Evolutionary conservation across 1,284 basidiomycete species (phyloP).

Genomic region (Stygiomarasmius scandens): DNA sequence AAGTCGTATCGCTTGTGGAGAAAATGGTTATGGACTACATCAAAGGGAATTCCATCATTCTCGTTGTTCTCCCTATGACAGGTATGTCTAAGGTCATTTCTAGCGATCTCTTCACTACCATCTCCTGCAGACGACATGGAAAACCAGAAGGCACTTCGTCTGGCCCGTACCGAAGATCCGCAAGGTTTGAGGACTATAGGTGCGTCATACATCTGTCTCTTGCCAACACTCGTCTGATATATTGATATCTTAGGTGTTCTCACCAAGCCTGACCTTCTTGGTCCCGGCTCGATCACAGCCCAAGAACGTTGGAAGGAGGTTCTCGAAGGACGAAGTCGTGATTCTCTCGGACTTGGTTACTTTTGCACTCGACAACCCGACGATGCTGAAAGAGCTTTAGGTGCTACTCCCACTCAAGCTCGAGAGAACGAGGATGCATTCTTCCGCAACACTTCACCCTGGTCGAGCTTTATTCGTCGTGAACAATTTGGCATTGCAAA

Average conservation of each 20-base stretch:
- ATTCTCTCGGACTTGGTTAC: constrained; percentile 45
- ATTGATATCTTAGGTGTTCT: constrained; percentile 37
- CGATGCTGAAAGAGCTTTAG: constrained; percentile 43
- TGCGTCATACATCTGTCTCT: constrained; percentile 16
- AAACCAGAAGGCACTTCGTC: constrained; percentile 45
- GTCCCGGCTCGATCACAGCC: constrained; percentile 37
- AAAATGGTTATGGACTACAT: constrained; percentile 51
- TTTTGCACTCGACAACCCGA: constrained; percentile 53
- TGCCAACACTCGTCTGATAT: background rate
- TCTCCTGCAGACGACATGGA: constrained; percentile 47
- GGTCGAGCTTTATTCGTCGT: constrained; percentile 18
- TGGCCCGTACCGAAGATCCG: constrained; percentile 44
- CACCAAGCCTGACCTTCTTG: constrained; percentile 51
- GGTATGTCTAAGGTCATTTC: constrained; percentile 34
- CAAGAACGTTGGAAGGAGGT: constrained; percentile 40
- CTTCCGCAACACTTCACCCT: constrained; percentile 41
- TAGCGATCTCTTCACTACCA: background rate
- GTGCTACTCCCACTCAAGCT: constrained; percentile 36
- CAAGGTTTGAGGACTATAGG: constrained; percentile 49
- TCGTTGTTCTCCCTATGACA: constrained; percentile 63
- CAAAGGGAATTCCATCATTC: constrained; percentile 50
- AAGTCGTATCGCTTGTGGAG: constrained; percentile 47
- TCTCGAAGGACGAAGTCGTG: constrained; percentile 38
- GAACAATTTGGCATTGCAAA: background rate
- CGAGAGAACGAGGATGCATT: constrained; percentile 23